Percentiles rank a stretch among this genome's conserved stretches.
These are phyloP conservation scores for Parmelia sp. DNA, from an alignment of 495 filamentous ascomycete genomes.

Conservation along the genomic window DNA sequence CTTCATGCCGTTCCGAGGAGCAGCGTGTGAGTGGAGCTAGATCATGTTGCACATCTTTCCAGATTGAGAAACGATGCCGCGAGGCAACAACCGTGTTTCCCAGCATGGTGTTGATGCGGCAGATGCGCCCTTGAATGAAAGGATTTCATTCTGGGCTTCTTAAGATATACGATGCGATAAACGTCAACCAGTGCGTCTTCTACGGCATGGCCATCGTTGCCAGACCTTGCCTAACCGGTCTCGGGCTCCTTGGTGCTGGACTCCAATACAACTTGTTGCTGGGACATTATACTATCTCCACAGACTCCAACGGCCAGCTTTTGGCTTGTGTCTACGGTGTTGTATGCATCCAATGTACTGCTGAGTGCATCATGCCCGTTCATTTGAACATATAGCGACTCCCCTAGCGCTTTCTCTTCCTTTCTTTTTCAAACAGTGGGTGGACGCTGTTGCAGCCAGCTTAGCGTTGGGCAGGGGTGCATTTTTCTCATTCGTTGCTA, in stretches of 20 bases:
- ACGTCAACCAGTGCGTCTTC: background rate
- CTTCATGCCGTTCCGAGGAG: background rate
- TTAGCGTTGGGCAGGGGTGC: background rate
- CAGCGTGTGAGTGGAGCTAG: background rate
- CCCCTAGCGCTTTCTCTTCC: background rate
- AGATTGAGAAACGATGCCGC: background rate
- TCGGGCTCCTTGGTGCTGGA: background rate
- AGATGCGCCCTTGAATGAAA: background rate
- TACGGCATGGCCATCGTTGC: background rate
- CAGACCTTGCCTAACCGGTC: background rate
- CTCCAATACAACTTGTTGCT: no score
- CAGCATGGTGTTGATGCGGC: background rate
- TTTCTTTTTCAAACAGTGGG: background rate
- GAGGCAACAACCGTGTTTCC: background rate
- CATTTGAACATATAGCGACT: background rate
- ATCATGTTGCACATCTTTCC: background rate
- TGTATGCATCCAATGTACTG: background rate
- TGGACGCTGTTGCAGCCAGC: background rate
- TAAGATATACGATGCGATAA: background rate
- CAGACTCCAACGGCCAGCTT: background rate
- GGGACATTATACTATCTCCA: background rate
- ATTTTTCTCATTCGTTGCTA: background rate
- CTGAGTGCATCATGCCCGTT: background rate
- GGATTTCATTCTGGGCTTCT: background rate
- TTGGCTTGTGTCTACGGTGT: background rate